Evolutionary conservation across 2,329 filamentous ascomycete genomes (phyloP), one percentile per base, ranked within the genome.

Genomic region (Aureobasidium leucospermi): DNA sequence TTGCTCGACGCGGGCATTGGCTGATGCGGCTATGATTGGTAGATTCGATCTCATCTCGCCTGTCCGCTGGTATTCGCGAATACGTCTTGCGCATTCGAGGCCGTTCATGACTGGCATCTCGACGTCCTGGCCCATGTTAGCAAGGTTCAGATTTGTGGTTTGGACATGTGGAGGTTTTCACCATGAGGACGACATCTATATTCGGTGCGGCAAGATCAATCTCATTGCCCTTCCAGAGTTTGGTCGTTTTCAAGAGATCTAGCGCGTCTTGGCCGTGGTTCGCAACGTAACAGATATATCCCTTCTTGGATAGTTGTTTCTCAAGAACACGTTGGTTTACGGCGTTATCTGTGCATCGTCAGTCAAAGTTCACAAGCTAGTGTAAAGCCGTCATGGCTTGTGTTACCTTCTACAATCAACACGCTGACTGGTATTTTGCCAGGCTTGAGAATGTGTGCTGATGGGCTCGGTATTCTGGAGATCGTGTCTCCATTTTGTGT

Each of bases 51-150:
- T 75, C 49, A 87, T 80, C 15, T 77, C 79, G 10, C 82, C 81
- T 43, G 81, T 75, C 43, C 73, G 74, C 67, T 90, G 75, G 28
- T 67, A 28, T 59, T 85, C 78, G n/a, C 88, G 79, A 52, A 90
- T 89, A 61, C 75, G 80, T 47, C 79, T 78, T 9, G 86, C 82
- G 62, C 87, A 89, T 3, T 85, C 85, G 69, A 87, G 83, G 43
- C 87, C 87, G 66, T 90, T 85, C 87, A 90, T 89, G 42, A 89
- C 79, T 0, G 87, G 87, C 87, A 90, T 90, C 8, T 56, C 58
- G 10, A 52, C 32, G 49, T 60, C 58, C 49, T 53, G 23, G 8
- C 29, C 9, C 23, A 4, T 2, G n/a, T n/a, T 6, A 16, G 19
- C 7, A 19, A 19, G 19, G 2, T 19, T 2, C 19, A 19, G 13